Evolutionary conservation across 495 filamentous ascomycete genomes (phyloP).

Genomic region (Podospora fimiseda): DNA sequence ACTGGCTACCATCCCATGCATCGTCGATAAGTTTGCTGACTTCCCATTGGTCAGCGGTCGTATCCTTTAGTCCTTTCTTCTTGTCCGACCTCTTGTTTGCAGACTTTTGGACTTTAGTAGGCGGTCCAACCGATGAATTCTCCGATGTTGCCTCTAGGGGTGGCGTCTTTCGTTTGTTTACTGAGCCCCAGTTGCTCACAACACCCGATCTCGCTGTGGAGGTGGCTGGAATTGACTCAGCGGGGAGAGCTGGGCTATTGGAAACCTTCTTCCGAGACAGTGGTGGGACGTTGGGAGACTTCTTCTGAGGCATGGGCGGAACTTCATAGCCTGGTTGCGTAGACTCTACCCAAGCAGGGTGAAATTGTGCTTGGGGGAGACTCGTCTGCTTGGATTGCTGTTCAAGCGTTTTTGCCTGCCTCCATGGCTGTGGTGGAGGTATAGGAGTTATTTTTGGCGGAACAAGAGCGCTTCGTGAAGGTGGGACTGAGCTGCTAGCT

Average conservation of each 20-base stretch:
- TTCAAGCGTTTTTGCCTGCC: not conserved
- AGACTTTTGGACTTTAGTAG: not conserved
- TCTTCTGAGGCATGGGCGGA: too few relatives aligned
- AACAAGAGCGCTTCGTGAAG: not conserved
- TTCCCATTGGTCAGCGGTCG: slow-evolving; percentile 32
- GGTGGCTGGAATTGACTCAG: too few relatives aligned
- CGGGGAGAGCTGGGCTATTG: too few relatives aligned
- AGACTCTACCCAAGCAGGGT: too few relatives aligned
- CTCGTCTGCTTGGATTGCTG: slow-evolving; percentile 5
- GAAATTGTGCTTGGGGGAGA: too few relatives aligned
- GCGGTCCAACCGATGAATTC: not conserved
- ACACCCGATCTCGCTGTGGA: not conserved
- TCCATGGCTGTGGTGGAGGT: not conserved
- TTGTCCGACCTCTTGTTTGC: slow-evolving; percentile 4
- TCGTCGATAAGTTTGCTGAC: slow-evolving; percentile 36
- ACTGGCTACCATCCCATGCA: slow-evolving; percentile 19
- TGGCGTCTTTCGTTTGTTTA: not conserved
- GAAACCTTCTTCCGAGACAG: too few relatives aligned
- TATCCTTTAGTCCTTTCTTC: slow-evolving; percentile 6
- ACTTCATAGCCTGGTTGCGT: too few relatives aligned
- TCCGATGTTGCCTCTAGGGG: not conserved
- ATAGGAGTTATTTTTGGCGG: not conserved
- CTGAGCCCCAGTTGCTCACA: not conserved
- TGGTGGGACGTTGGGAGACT: too few relatives aligned
- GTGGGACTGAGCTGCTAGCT: slow-evolving; percentile 1